A percentile compares a stretch with the other conserved stretches of the same genome.
These are phyloP conservation scores for Nematocida parisii DNA, from an alignment of 371 early-diverging fungal genomes.

Conservation along the genomic window DNA sequence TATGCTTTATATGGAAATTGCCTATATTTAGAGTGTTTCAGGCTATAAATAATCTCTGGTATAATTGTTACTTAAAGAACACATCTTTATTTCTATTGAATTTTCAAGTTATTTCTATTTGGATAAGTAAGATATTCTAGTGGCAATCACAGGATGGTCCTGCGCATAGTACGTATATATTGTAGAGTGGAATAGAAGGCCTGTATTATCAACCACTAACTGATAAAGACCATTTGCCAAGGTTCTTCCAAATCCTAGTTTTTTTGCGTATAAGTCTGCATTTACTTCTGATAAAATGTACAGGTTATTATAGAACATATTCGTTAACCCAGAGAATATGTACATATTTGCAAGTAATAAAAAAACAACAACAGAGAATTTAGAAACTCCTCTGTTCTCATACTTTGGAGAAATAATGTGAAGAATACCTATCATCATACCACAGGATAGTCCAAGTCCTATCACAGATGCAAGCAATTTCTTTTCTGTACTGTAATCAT, in stretches of 20 bases:
- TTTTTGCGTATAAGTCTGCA: slow-evolving; percentile 69
- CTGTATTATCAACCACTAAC: slow-evolving; percentile 58
- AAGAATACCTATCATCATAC: slow-evolving; percentile 57
- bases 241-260: slow-evolving; percentile 58
- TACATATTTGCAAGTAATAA: slow-evolving; percentile 62
- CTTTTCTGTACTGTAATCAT: slow-evolving; percentile 66
- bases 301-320: slow-evolving; percentile 67
- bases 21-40: too few relatives aligned
- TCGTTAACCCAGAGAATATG: slow-evolving; percentile 57
- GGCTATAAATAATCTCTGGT: too few relatives aligned
- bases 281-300: slow-evolving; percentile 67
- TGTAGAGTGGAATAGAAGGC: slow-evolving; percentile 61
- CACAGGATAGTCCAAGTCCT: slow-evolving; percentile 59
- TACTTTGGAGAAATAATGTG: slow-evolving; percentile 49
- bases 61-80: too few relatives aligned
- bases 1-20: too few relatives aligned
- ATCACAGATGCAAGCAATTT: slow-evolving; percentile 64
- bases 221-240: slow-evolving; percentile 65
- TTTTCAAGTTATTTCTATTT: slow-evolving; percentile 35
- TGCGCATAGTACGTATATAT: slow-evolving; percentile 66
- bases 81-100: too few relatives aligned
- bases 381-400: slow-evolving; percentile 52
- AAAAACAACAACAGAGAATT: slow-evolving; percentile 61
- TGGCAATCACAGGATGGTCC: slow-evolving; percentile 67
- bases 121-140: slow-evolving; percentile 67